phyloP scores from a whole-genome alignment of 768 basidiomycete genomes.

The Inosperma sp. region DNA sequence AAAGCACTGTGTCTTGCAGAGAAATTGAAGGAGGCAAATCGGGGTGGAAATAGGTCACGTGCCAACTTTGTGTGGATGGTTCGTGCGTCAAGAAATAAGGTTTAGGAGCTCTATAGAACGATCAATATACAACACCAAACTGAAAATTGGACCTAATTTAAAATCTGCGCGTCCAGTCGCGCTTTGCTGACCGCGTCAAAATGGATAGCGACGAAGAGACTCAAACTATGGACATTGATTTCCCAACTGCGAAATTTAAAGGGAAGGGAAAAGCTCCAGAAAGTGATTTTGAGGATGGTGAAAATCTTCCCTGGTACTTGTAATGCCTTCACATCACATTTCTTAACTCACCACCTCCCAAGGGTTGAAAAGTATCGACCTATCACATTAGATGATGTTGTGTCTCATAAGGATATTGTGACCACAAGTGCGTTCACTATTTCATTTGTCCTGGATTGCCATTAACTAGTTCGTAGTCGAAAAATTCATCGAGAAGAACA shows the following conservation, averaged over 20 bases:
- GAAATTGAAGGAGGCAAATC: not conserved
- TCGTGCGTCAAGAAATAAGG: conserved; percentile 36
- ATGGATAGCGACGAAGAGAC: conserved; percentile 62
- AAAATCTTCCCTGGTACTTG: conserved; percentile 80
- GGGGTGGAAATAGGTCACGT: conserved; percentile 26
- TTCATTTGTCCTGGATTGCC: conserved; percentile 4
- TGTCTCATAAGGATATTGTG: conserved; percentile 95
- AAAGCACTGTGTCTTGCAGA: conserved; percentile 49
- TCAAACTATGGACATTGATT: conserved; percentile 47
- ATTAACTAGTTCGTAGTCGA: conserved; percentile 58
- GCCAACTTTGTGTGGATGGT: conserved; percentile 42
- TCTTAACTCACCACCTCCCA: conserved; percentile 13
- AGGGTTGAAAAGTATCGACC: conserved; percentile 99
- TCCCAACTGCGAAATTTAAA: conserved; percentile 40
- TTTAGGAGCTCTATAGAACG: conserved; percentile 23
- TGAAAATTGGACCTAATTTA: conserved; percentile 14
- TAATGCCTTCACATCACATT: conserved; percentile 4
- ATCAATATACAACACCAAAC: conserved; percentile 14
- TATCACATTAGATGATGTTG: conserved; percentile 86
- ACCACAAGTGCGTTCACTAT: conserved; percentile 67
- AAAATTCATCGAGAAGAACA: conserved; percentile 91
- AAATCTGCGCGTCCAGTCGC: too few relatives aligned
- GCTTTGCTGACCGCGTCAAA: too few relatives aligned
- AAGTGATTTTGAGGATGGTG: conserved; percentile 42
- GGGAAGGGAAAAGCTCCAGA: conserved; percentile 68